Conservation (phyloP, 768 basidiomycete species). For the Dioszegia hungarica region DNA sequence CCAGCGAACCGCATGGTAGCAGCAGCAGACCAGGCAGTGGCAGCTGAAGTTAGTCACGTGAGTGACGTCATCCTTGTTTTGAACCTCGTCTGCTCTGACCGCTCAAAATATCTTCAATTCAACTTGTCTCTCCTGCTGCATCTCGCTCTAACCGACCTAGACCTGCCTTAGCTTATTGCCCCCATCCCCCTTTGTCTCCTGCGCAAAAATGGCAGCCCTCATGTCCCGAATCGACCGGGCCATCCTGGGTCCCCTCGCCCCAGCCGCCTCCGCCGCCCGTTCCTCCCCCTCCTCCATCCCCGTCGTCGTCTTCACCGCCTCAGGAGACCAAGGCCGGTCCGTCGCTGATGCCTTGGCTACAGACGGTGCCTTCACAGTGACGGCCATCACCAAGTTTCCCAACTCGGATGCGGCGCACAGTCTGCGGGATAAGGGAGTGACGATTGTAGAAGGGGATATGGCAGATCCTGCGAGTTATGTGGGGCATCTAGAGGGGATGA, state of each 20-base stretch:
- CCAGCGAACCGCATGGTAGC: not conserved
- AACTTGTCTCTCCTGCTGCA: not conserved
- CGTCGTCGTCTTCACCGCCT: conserved; percentile 19
- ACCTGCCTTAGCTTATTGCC: no score
- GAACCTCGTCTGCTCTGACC: no score
- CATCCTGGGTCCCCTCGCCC: conserved; percentile 14
- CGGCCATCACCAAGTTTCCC: conserved; percentile 9
- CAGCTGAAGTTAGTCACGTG: not conserved
- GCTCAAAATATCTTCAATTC: no score
- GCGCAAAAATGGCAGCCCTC: conserved; percentile 8
- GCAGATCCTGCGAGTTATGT: conserved; percentile 8
- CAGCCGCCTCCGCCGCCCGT: not conserved
- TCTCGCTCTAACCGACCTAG: not conserved
- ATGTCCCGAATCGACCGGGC: conserved; percentile 10
- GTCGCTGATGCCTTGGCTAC: conserved; percentile 8
- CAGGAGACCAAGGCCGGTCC: conserved; percentile 18
- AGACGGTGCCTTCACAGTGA: conserved; percentile 14
- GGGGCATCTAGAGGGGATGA: conserved; percentile 10
- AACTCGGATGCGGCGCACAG: conserved; percentile 8
- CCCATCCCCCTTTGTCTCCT: no score
- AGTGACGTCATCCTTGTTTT: conserved; percentile 1
- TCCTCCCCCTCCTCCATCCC: conserved; percentile 1
- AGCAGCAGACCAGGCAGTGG: not conserved
- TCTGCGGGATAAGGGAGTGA: conserved; percentile 8
- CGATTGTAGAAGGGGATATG: conserved; percentile 17